Percentiles rank a stretch among this genome's conserved stretches.
Evolutionary conservation across 2,329 filamentous ascomycete species (phyloP).

Genomic region (Ophiostoma quercus): DNA sequence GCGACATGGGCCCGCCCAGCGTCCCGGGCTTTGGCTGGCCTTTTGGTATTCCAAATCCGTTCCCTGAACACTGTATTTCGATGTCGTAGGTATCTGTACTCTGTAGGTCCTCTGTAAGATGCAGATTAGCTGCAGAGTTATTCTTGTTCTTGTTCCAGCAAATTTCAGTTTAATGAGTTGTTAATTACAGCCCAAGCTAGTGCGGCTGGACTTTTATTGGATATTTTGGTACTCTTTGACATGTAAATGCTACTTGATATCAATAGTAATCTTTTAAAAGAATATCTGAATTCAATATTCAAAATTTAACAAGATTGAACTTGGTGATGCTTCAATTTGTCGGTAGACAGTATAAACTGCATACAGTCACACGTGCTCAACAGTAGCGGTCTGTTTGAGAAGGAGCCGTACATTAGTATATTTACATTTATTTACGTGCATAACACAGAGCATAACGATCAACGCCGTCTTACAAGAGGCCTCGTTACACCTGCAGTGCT

Average conservation of each 20-base stretch:
- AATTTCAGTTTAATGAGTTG: too few species aligned
- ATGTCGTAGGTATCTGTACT: too few species aligned
- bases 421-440: background rate
- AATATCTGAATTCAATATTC: too few species aligned
- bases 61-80: too few species aligned
- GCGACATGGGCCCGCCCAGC: conserved; percentile 16
- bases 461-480: conserved; percentile 3
- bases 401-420: background rate
- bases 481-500: background rate
- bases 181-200: too few species aligned
- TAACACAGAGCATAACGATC: background rate
- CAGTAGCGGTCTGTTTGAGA: background rate
- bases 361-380: background rate
- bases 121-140: background rate
- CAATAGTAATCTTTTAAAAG: too few species aligned
- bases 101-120: background rate
- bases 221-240: too few species aligned
- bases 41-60: background rate
- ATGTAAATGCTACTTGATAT: too few species aligned
- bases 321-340: background rate
- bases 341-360: background rate
- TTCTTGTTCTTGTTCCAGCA: background rate
- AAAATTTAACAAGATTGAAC: background rate
- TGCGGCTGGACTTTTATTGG: too few species aligned
- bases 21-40: background rate